Percentiles rank a stretch among this genome's conserved stretches.
These are phyloP conservation scores for Penicillium nucicola DNA, from an alignment of 495 filamentous ascomycete genomes.

Conservation along the genomic window DNA sequence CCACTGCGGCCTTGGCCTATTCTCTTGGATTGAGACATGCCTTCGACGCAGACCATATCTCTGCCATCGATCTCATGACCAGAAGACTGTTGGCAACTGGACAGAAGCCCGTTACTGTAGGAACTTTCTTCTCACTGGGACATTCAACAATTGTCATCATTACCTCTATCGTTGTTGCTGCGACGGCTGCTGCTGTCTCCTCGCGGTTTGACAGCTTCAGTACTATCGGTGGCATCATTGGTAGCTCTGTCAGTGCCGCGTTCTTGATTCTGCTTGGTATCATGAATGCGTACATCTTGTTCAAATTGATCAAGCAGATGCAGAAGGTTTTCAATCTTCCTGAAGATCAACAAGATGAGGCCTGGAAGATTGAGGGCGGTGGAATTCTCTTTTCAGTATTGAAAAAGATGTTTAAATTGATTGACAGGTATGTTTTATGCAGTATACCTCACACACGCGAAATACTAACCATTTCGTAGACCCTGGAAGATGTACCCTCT, in stretches of 20 bases:
- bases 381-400: conserved; percentile 73
- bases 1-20: conserved; percentile 79
- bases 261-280: conserved; percentile 81
- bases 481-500: conserved; percentile 98
- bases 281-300: conserved; percentile 82
- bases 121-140: conserved; percentile 92
- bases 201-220: conserved; percentile 75
- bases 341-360: conserved; percentile 52
- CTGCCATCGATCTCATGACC: conserved; percentile 93
- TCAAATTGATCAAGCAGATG: conserved; percentile 67
- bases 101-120: conserved; percentile 85
- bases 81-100: conserved; percentile 84
- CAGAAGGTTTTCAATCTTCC: conserved; percentile 51
- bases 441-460: background rate
- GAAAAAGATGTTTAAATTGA: conserved; percentile 72
- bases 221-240: conserved; percentile 79
- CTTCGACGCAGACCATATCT: conserved; percentile 95
- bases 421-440: conserved; percentile 56
- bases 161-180: conserved; percentile 88
- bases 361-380: conserved; percentile 69
- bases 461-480: conserved; percentile 20
- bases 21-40: conserved; percentile 91
- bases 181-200: conserved; percentile 78
- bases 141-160: conserved; percentile 92
- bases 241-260: conserved; percentile 72